These are phyloP conservation scores for Geotrichum aggregatum DNA, from an alignment of 1,139 yeast species.

Conservation along the genomic window DNA sequence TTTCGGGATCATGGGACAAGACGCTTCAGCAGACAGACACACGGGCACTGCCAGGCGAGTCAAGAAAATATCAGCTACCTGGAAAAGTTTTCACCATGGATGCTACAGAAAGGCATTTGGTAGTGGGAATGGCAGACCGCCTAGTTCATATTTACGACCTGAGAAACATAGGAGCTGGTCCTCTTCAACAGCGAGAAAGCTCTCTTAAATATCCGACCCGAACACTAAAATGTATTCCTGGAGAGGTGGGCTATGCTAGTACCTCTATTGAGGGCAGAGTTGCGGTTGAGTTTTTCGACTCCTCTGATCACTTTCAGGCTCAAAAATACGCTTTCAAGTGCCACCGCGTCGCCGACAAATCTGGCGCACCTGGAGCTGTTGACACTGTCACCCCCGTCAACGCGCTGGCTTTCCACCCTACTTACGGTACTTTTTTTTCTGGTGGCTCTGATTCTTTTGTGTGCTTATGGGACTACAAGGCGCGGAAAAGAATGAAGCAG, in stretches of 20 bases:
- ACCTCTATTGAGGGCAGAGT: slow-evolving; percentile 87
- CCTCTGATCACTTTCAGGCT: slow-evolving; percentile 46
- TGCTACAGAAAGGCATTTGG: slow-evolving; percentile 44
- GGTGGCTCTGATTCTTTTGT: slow-evolving; percentile 77
- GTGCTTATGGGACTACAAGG: slow-evolving; percentile 70
- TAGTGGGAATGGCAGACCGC: slow-evolving; percentile 56
- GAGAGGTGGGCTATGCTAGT: slow-evolving; percentile 60
- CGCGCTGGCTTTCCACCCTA: slow-evolving; percentile 53
- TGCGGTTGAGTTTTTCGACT: slow-evolving; percentile 68
- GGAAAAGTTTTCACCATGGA: slow-evolving; percentile 68
- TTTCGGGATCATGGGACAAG: slow-evolving; percentile 58
- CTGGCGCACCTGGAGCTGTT: slow-evolving; percentile 39
- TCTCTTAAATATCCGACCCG: slow-evolving; percentile 72
- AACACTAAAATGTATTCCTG: slow-evolving; percentile 55
- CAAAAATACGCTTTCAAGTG: slow-evolving; percentile 78
- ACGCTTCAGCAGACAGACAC: slow-evolving; percentile 43
- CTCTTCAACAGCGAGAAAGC: slow-evolving; percentile 56
- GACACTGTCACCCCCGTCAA: slow-evolving; percentile 78
- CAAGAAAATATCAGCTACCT: slow-evolving; percentile 34
- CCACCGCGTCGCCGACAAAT: slow-evolving; percentile 52
- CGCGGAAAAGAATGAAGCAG: slow-evolving; percentile 59
- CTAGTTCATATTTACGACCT: slow-evolving; percentile 57
- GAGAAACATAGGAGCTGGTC: slow-evolving; percentile 43
- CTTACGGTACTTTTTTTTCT: slow-evolving; percentile 54
- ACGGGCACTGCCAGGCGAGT: slow-evolving; percentile 21